Evolutionary conservation across 164 flowering plant species (phyloP), one percentile per base, ranked within the genome.

Genomic region (Tetrastigma voinierianum): DNA sequence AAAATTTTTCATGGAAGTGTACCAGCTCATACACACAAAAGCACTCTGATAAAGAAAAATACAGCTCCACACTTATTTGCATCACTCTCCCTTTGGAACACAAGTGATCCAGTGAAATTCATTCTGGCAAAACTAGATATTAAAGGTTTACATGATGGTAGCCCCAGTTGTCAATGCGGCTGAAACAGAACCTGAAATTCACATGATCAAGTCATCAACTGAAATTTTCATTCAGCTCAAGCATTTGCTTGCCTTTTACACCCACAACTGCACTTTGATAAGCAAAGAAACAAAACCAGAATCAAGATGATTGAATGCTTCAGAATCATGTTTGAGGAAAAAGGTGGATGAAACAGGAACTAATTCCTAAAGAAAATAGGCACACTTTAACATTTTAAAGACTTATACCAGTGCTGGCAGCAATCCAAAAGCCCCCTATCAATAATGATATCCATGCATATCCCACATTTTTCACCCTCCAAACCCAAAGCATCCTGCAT

Each of bases 121-220:
- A 66, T 77, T 87, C 85, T 93, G 88, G 82, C 99, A 96, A 74
- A 96, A 90, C 19, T 98, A 98, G 73, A n/a, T n/a, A n/a, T n/a
- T 98, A 96, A 14, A 96, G 86, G 77, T 89, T 96, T n/a, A n/a
- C 67, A 93, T 96, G 74, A 96, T 88, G 64, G 95, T 83, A 52
- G 97, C 86, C 99, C 99, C 99, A 96, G 73, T 96, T 91, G 85
- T 96, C 99, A 81, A 93, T 91, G 85, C 99, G 93, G 32, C 72
- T 77, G 80, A 96, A 96, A 80, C 99, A 96, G 73, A 90, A 96
- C 98, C 99, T 96, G 90, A 69, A 72, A 77, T 51, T 48, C 15
- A 66, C 65, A 74, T 32, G 46, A 70, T 43, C 46, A 51, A 23
- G 24, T 9, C 48, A 52, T 56, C 46, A 56, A 59, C 44, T 57